Conservation (phyloP, 2,329 filamentous ascomycete species). For the Arthrobotrys pseudoclavata region DNA sequence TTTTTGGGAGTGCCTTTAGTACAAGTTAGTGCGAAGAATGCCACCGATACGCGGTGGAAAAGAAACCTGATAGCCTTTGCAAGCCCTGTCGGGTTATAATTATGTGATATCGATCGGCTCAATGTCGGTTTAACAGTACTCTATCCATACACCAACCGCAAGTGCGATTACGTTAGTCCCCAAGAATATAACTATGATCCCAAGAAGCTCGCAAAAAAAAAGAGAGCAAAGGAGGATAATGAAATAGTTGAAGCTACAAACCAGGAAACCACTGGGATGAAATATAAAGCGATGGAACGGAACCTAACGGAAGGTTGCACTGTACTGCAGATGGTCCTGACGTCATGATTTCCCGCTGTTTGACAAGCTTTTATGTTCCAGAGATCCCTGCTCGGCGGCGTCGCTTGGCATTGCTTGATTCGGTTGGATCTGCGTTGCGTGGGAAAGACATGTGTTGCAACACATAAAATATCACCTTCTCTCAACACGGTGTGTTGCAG, state of each 20-base stretch:
- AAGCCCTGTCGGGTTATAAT: neutral
- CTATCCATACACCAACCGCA: neutral
- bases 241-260: neutral
- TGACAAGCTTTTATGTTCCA: slow-evolving; percentile 26
- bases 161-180: neutral
- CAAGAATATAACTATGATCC: neutral
- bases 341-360: slow-evolving; percentile 21
- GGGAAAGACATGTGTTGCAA: neutral
- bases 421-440: slow-evolving; percentile 26
- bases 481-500: neutral
- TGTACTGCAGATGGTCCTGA: slow-evolving; percentile 6
- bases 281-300: slow-evolving; percentile 42
- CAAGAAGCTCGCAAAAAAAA: neutral
- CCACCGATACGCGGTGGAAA: neutral
- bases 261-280: neutral
- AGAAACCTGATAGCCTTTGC: neutral
- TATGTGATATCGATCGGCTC: slow-evolving; percentile 25
- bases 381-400: slow-evolving; percentile 32
- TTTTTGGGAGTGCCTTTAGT: neutral
- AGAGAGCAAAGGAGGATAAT: neutral
- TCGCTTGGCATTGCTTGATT: slow-evolving; percentile 30
- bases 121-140: neutral
- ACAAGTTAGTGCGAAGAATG: neutral
- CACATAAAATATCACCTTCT: neutral
- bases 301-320: slow-evolving; percentile 12